Evolutionary conservation across 78 protist genomes (phyloP), one percentile per base, ranked within the genome.

Genomic region (Creolimax fragrantissima): DNA sequence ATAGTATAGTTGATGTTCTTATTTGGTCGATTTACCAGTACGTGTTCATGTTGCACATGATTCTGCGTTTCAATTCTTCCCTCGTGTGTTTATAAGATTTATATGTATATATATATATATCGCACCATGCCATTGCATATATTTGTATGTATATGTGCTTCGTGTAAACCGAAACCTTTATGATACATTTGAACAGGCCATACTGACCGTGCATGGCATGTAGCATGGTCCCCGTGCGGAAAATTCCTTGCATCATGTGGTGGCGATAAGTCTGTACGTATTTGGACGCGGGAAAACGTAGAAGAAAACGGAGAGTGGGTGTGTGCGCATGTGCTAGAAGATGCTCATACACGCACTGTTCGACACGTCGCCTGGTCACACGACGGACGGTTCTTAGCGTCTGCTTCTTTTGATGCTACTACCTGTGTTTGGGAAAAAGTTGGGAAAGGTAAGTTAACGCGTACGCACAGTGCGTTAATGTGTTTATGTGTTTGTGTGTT

Each of bases 341-440:
- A 89, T 24, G 92, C 91, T 17, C 97, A 96, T 43, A 91, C 85
- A 44, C 92, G 97, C 35, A 97, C 98, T 0, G 94, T 97, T 42
- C 89, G 98, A 42, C 42, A 91, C 41, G 81, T 94, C 39, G 92
- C 95, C 42, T 97, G 98, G 98, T 17, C 95, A 4, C 99, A 96
- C 7, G 5, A 44, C n/a, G 96, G 97, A 11, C 44, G 36, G 35
- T 35, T 5, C 42, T 84, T 97, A 11, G 98, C 98, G 0, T 85
- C 96, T 35, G 94, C 95, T 11, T 39, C 92, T 6, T 97, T 97
- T 84, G 98, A 97, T 92, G 93, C 94, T 11, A 95, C 94, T 17
- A 93, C 94, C 41, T 93, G 94, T 6, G 66, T 92, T n/a, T 94
- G 96, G 95, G 94, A 91, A 90, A 35, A 3, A 45, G 45, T 3